A percentile compares a stretch with the other conserved stretches of the same genome.
Conservation (phyloP, 2,329 filamentous ascomycete genomes). For the Sordariomycetes sp. region DNA sequence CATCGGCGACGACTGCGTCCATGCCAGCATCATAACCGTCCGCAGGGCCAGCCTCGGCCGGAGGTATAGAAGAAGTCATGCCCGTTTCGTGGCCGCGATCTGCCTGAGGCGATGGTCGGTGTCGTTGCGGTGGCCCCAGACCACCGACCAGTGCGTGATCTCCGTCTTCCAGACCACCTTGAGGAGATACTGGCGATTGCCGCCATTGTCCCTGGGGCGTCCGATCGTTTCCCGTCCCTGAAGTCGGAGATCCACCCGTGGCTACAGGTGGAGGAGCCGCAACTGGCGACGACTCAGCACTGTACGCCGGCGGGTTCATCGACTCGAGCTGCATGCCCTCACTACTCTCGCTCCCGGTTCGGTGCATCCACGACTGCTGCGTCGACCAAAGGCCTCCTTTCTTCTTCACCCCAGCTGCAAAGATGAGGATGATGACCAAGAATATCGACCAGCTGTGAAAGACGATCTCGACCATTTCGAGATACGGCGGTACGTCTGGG, state of each 20-base stretch:
- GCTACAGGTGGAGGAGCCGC: too few species aligned
- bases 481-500: conserved; percentile 2
- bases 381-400: conserved; percentile 16
- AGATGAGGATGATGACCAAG: conserved; percentile 14
- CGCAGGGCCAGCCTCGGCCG: neutral
- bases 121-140: neutral
- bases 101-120: neutral
- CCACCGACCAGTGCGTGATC: neutral
- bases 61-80: neutral
- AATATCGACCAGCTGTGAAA: conserved; percentile 15
- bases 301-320: conserved; percentile 2
- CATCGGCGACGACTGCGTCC: conserved; percentile 14
- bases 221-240: too few species aligned
- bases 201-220: too few species aligned
- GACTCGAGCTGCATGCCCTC: conserved; percentile 1
- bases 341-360: conserved; percentile 2
- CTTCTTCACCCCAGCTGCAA: conserved; percentile 14
- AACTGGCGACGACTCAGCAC: neutral
- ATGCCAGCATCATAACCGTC: conserved; percentile 1
- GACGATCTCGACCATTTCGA: conserved; percentile 12
- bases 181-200: too few species aligned
- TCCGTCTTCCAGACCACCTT: too few species aligned
- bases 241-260: too few species aligned
- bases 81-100: neutral
- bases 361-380: conserved; percentile 8